Percentiles rank a stretch among this genome's conserved stretches.
Conservation (phyloP, 2,329 filamentous ascomycete species). For the Cercospora beticola region DNA sequence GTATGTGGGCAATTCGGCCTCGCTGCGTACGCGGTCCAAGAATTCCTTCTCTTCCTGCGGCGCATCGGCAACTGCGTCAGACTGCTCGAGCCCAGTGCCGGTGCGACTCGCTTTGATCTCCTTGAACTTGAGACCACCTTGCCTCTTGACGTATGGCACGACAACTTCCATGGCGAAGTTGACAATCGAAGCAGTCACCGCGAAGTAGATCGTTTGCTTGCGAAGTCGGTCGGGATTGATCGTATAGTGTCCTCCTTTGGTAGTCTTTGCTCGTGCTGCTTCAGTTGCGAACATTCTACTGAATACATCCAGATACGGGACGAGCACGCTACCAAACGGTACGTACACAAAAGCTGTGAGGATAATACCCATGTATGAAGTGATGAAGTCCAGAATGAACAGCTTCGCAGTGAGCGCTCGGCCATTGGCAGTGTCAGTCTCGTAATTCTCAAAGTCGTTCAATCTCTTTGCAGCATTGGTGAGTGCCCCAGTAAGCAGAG, state of each 20-base stretch:
- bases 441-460: constrained; percentile 87
- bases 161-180: constrained; percentile 82
- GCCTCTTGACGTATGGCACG: constrained; percentile 80
- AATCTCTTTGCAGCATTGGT: constrained; percentile 74
- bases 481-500: constrained; percentile 72
- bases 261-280: constrained; percentile 59
- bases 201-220: constrained; percentile 93
- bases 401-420: constrained; percentile 86
- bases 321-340: constrained; percentile 79
- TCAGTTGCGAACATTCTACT: constrained; percentile 68
- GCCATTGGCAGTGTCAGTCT: constrained; percentile 79
- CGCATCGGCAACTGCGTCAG: constrained; percentile 57
- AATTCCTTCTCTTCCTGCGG: constrained; percentile 76
- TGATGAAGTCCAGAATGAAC: constrained; percentile 95
- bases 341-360: constrained; percentile 93
- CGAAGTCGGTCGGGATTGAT: constrained; percentile 81
- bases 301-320: constrained; percentile 85
- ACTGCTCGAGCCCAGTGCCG: constrained; percentile 41
- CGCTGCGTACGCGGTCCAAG: constrained; percentile 74
- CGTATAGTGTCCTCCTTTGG: constrained; percentile 57
- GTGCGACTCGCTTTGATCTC: constrained; percentile 64
- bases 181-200: constrained; percentile 88
- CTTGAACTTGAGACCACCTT: constrained; percentile 75
- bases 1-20: constrained; percentile 79
- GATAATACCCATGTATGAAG: constrained; percentile 88